phyloP scores from a whole-genome alignment of 345 rosid genomes.

The Hibiscus mutabilis region DNA sequence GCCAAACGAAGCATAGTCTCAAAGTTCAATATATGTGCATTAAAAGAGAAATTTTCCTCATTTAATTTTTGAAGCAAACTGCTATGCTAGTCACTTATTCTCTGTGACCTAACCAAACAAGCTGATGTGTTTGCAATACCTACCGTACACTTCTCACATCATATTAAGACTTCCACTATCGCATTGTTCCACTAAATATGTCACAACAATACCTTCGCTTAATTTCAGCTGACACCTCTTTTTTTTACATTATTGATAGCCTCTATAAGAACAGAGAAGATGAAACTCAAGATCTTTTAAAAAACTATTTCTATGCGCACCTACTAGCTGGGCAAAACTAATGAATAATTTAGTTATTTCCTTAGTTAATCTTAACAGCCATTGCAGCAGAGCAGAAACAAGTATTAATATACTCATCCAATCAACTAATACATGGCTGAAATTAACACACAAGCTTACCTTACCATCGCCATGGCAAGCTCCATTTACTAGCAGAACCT shows the following conservation, averaged over 20 bases:
- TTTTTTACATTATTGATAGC: background rate
- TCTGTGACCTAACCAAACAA: background rate
- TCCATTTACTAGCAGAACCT: conserved; percentile 1
- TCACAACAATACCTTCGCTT: background rate
- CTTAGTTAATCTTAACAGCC: background rate
- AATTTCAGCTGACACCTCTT: background rate
- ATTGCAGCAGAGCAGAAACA: background rate
- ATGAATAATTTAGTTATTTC: background rate
- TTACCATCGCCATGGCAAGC: background rate
- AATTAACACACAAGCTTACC: background rate
- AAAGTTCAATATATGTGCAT: background rate
- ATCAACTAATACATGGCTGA: background rate
- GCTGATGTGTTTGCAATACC: background rate
- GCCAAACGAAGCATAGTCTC: background rate
- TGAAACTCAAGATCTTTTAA: background rate
- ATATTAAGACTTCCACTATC: background rate
- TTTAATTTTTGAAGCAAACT: background rate
- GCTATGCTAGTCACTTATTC: background rate
- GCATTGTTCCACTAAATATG: background rate
- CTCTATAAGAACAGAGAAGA: background rate
- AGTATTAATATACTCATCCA: background rate
- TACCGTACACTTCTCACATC: background rate
- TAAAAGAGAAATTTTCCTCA: background rate
- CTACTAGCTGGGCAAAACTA: background rate
- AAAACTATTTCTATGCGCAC: background rate